Evolutionary conservation across 345 rosid species (phyloP), one percentile per base, ranked within the genome.

Genomic region (Bruguiera parviflora): DNA sequence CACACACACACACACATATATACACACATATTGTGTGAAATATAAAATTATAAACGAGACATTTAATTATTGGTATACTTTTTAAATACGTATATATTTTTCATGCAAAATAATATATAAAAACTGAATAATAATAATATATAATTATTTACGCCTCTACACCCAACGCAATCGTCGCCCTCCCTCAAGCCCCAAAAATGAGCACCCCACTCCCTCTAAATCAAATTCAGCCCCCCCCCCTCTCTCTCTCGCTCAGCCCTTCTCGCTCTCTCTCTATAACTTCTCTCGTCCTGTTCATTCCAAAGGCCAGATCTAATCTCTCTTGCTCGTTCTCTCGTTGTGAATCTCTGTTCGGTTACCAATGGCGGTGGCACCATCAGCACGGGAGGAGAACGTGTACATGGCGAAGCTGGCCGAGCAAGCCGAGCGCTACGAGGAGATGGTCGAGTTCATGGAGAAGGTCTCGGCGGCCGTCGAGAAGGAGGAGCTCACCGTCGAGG

Each of bases 351-450:
- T 43, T 47, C 66, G 28, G 35, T 51, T 29, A 32, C 62, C 74
- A 80, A 88, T 77, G 91, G 82, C 86, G 21, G 66, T 49, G 57
- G 76, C 73, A 27, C 32, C 82, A 2, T 81, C 96, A 5, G 69
- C 93, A 0, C 89, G 96, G 39, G 97, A 93, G 59, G 96, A 93
- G 56, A 70, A 57, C 66, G 96, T 93, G 1, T 93, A 90, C 92
- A 85, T 92, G 96, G 96, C 96, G 10, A 92, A 92, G 81, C 96
- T 92, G 16, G 93, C 98, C 22, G 96, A 92, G 80, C 96, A 90
- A 73, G 98, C 97, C 25, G 96, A 92, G 79, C 95, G 96, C 32
- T 90, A 92, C 78, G 95, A 92, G 78, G 98, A 92, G 71, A 92
- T 92, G 98, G 98, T 92, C 7, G 92, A 87, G 79, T 92, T 82